Evolutionary conservation across 345 rosid genomes (phyloP).

Genomic region (Passiflora organensis): DNA sequence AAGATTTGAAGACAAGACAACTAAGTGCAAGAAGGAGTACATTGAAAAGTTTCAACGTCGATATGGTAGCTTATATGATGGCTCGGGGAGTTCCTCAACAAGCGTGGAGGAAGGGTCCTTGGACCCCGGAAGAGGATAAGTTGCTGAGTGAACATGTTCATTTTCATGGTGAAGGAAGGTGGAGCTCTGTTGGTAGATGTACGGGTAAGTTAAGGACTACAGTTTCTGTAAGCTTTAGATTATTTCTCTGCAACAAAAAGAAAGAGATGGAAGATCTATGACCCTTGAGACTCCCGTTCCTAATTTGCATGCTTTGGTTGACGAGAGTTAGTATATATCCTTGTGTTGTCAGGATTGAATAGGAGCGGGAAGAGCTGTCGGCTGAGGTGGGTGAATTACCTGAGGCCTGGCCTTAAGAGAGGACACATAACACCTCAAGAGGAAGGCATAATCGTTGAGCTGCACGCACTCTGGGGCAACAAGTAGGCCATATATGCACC

Average conservation of each 20-base stretch:
- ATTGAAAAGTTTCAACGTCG: conserved; percentile 10
- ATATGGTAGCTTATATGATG: conserved; percentile 24
- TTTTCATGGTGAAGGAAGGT: conserved; percentile 69
- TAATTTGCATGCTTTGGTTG: too few species aligned
- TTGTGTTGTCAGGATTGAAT: conserved; percentile 12
- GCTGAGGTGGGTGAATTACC: conserved; percentile 89
- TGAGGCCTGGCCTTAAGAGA: conserved; percentile 82
- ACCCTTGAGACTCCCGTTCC: not conserved
- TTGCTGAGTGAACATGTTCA: conserved; percentile 52
- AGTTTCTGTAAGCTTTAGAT: too few species aligned
- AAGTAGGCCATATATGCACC: conserved; percentile 37
- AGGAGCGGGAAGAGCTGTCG: conserved; percentile 88
- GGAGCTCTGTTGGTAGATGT: conserved; percentile 65
- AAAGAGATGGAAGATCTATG: not conserved
- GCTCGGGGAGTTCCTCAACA: conserved; percentile 42
- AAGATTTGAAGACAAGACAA: conserved; percentile 27
- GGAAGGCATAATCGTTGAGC: conserved; percentile 73
- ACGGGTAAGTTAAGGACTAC: conserved; percentile 38
- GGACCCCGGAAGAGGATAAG: conserved; percentile 82
- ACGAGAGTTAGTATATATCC: too few species aligned
- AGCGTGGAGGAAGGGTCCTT: conserved; percentile 79
- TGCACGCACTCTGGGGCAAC: conserved; percentile 88
- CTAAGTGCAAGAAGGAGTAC: not conserved
- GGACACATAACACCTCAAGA: conserved; percentile 79
- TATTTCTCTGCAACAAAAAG: too few species aligned